These are phyloP conservation scores for Chaetomiaceae sp. DNA, from an alignment of 2,329 filamentous ascomycete genomes.

Conservation along the genomic window DNA sequence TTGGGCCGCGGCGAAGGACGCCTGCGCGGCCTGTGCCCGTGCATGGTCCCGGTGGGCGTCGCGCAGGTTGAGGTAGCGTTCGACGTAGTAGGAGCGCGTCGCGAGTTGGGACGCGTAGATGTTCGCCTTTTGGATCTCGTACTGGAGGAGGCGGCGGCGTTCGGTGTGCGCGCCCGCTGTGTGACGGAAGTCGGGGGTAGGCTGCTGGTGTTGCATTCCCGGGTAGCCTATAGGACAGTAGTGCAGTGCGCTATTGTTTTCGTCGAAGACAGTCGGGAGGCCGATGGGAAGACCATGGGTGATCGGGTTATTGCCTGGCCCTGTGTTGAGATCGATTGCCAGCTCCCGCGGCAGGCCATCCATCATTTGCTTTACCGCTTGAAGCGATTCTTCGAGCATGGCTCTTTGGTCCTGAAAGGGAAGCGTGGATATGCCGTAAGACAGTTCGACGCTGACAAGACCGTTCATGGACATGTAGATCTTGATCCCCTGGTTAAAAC, in stretches of 20 bases:
- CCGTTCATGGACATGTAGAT: constrained; percentile 78
- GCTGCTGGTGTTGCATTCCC: constrained; percentile 26
- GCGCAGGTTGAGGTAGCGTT: constrained; percentile 76
- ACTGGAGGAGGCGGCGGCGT: constrained; percentile 60
- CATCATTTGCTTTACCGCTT: constrained; percentile 64
- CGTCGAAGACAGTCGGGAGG: constrained; percentile 35
- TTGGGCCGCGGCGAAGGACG: constrained; percentile 30
- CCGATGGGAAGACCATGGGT: constrained; percentile 16
- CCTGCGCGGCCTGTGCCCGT: constrained; percentile 38
- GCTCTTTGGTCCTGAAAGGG: constrained; percentile 74
- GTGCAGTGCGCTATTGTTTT: constrained; percentile 40
- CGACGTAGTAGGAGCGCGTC: constrained; percentile 78
- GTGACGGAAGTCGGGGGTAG: constrained; percentile 48
- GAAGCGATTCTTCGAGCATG: constrained; percentile 66
- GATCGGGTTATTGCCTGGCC: constrained; percentile 26
- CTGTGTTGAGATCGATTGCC: constrained; percentile 32
- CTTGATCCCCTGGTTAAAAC: constrained; percentile 75
- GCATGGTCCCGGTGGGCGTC: constrained; percentile 53
- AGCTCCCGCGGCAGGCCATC: constrained; percentile 66
- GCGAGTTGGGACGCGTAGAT: constrained; percentile 78
- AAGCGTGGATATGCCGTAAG: constrained; percentile 72
- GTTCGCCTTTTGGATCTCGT: constrained; percentile 89
- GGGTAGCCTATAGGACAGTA: constrained; percentile 51
- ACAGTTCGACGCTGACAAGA: constrained; percentile 73
- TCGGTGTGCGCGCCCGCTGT: constrained; percentile 46